phyloP scores from a whole-genome alignment of 805 yeast species.

The Wickerhamomyces hampshirensis region DNA sequence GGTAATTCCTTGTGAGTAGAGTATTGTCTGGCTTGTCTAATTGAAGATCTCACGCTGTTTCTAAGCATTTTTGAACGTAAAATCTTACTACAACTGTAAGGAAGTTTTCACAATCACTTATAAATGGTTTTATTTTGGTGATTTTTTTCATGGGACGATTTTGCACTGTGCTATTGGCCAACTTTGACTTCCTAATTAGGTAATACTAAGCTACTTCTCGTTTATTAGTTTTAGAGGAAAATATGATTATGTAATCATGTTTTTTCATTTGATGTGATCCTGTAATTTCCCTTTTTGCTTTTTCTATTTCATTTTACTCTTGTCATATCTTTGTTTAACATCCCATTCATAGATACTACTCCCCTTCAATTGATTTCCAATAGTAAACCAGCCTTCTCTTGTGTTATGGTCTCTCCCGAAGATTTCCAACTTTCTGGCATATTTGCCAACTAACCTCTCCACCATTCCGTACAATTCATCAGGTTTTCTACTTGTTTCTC shows the following conservation, averaged over 20 bases:
- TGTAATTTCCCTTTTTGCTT: constrained; percentile 3
- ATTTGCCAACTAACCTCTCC: constrained; percentile 76
- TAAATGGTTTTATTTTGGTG: constrained; percentile 2
- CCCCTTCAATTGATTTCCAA: constrained; percentile 74
- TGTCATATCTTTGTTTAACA: constrained; percentile 36
- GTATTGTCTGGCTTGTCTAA: constrained; percentile 19
- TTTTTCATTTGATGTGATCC: constrained; percentile 2
- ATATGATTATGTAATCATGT: too few species aligned
- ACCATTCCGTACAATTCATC: constrained; percentile 84
- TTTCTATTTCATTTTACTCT: neutral
- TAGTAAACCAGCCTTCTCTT: constrained; percentile 87
- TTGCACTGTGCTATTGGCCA: constrained; percentile 21
- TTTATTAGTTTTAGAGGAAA: too few species aligned
- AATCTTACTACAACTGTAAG: too few species aligned
- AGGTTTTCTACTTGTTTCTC: constrained; percentile 89
- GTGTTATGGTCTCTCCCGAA: constrained; percentile 86
- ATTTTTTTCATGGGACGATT: constrained; percentile 1
- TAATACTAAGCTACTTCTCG: constrained; percentile 4
- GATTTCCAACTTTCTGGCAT: constrained; percentile 76
- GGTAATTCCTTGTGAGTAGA: constrained; percentile 29
- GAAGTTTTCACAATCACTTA: too few species aligned
- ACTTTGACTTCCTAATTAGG: constrained; percentile 19
- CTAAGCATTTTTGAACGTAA: constrained; percentile 35
- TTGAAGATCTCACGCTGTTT: constrained; percentile 25
- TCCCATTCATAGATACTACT: constrained; percentile 55